Conservation (phyloP, 306 rosid species). For the Chamaecrista fasciculata region DNA sequence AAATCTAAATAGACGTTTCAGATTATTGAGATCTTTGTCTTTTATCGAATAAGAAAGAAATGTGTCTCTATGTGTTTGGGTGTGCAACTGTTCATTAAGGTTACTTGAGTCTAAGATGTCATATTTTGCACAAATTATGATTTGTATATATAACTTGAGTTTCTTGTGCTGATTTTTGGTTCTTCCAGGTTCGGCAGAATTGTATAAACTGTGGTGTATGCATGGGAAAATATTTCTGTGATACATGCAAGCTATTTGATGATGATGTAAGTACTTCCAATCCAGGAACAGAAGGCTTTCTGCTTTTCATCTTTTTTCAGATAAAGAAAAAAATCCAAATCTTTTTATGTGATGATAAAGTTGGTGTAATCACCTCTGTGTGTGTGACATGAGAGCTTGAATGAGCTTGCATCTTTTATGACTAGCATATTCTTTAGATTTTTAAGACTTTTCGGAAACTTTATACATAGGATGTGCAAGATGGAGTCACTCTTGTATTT, state of each 20-base stretch:
- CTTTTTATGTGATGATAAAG: background rate
- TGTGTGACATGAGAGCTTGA: background rate
- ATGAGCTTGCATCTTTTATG: background rate
- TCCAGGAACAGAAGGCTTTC: background rate
- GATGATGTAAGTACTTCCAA: constrained; percentile 69
- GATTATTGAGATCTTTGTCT: background rate
- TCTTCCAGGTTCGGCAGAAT: constrained; percentile 70
- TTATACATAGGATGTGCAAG: background rate
- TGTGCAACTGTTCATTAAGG: too few relatives aligned
- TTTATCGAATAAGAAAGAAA: background rate
- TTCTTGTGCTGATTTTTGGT: constrained; percentile 28
- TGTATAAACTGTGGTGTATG: constrained; percentile 84
- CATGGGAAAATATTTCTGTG: constrained; percentile 84
- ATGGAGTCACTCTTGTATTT: constrained; percentile 1
- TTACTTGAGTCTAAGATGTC: too few relatives aligned
- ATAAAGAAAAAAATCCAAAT: background rate
- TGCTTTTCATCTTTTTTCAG: background rate
- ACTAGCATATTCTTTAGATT: background rate
- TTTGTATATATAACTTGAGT: background rate
- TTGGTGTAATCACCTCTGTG: background rate
- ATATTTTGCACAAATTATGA: background rate
- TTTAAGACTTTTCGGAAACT: background rate
- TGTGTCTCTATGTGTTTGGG: background rate
- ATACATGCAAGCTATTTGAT: constrained; percentile 74
- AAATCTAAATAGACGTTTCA: background rate